Evolutionary conservation across 2,329 filamentous ascomycete species (phyloP), one percentile per base, ranked within the genome.

Genomic region (Stagonosporopsis chrysanthemi): DNA sequence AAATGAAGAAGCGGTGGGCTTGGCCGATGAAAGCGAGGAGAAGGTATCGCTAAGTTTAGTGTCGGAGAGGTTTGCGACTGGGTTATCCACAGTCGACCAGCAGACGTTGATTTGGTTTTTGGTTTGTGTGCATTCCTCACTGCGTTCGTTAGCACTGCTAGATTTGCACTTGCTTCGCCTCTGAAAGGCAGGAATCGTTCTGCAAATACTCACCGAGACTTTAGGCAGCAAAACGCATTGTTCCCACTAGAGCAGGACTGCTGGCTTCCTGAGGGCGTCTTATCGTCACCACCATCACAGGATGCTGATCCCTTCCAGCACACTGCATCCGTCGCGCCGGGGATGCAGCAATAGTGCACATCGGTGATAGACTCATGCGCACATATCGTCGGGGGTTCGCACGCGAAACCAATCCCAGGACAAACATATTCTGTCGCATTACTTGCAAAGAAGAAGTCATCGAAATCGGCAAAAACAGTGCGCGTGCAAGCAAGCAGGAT

Each of bases 101-200:
- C 64, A 67, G 12, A 65, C 56, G 39, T 67, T 67, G 38, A 65
- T 52, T 9, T 58, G 55, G 22, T 58, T 44, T 49, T 60, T 52
- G 40, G 56, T 63, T 17, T 60, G 52, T 36, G 64, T 66, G 49
- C 64, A 66, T 53, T 65, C 55, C 55, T 65, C 62, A 35, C 62
- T 64, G 29, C n/a, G 11, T 5, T 28, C 8, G 35, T 64, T 17
- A 62, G 47, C 24, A 48, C 28, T 14, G 15, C 22, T 24, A 23
- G 3, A 12, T 4, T 4, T 6, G 22, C 38, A 5, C 9, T 24
- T 33, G 12, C 19, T 40, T 38, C n/a, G 24, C 24, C 24, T 8
- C 24, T 26, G 15, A 15, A 36, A 4, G 33, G 14, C 33, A 6
- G 8, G 8, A 8, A 6, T 26, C 8, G 14, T 36, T 0, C 17